Conservation (phyloP, 78 protist genomes). For the Cavenderia fasciculata region DNA sequence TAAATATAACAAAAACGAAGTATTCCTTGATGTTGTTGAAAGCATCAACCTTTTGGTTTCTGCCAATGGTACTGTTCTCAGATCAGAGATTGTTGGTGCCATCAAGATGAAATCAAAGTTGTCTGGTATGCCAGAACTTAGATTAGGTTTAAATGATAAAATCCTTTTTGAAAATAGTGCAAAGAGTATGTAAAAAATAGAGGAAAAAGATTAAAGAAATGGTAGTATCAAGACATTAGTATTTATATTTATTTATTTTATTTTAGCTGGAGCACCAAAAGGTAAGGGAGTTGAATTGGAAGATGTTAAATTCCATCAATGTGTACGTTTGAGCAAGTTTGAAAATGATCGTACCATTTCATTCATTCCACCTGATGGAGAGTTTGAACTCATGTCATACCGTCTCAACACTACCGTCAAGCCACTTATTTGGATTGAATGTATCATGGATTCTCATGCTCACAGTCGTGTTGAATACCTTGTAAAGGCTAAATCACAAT, state of each 20-base stretch:
- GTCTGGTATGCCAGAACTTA: constrained; percentile 99
- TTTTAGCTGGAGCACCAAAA: constrained; percentile 72
- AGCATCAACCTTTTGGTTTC: constrained; percentile 88
- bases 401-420: constrained; percentile 92
- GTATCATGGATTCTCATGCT: constrained; percentile 90
- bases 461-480: constrained; percentile 93
- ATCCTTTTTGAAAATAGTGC: constrained; percentile 90
- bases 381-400: constrained; percentile 98
- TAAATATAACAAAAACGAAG: constrained; percentile 96
- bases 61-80: constrained; percentile 91
- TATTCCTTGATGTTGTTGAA: constrained; percentile 98
- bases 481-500: constrained; percentile 95
- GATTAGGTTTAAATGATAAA: constrained; percentile 98
- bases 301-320: constrained; percentile 99
- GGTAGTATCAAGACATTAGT: background rate
- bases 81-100: constrained; percentile 95
- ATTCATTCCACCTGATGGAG: constrained; percentile 99
- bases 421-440: constrained; percentile 97
- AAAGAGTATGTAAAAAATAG: constrained; percentile 38
- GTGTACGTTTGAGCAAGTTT: constrained; percentile 97
- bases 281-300: constrained; percentile 98
- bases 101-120: constrained; percentile 95
- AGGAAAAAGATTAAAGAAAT: background rate
- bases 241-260: background rate
- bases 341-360: constrained; percentile 98